Evolutionary conservation across 495 filamentous ascomycete species (phyloP), one percentile per base, ranked within the genome.

Genomic region (Hypomontagnella monticulosa): DNA sequence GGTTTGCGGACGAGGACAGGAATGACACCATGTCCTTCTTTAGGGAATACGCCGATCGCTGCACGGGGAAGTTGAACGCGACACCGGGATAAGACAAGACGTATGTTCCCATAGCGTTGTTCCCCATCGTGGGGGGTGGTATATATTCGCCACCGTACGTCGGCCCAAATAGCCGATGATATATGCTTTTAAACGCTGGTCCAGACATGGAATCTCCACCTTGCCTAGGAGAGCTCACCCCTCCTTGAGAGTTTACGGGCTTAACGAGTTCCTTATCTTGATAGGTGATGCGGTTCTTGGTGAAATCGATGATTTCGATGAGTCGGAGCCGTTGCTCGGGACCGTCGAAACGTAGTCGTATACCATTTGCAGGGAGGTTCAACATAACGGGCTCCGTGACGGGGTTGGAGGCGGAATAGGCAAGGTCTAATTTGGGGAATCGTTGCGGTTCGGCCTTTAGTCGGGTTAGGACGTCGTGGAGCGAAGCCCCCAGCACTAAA

Each of bases 91-190:
- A 99, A 3, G 94, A 97, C 10, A 97, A 80, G 11, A 96, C 85
- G 71, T 97, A 98, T 6, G 82, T 84, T 4, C 83, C 83, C 8
- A 85, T 77, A 69, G 20, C 78, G 52, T 19, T 57, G 57, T 34
- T 68, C 53, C 16, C 55, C 15, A 42, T 4, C 4, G 16, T 69
- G 42, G 51, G 6, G 87, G 87, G 57, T 16, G 89, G 81, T 23
- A 96, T 79, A 63, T 93, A 97, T 79, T 99, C 95, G 33, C 95
- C 95, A 2, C 91, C 88, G 71, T 93, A 97, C 0, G 94, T 93
- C 11, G 93, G 93, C 0, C 95, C 95, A 71, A 99, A 88, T 3
- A 97, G 81, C 47, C 90, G 88, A 51, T 95, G 91, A 75, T 97
- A 97, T 55, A 99, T 89, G 77, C 96, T 92, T 38, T 89, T 87